A percentile compares a stretch with the other conserved stretches of the same genome.
Evolutionary conservation across 495 filamentous ascomycete species (phyloP).

Genomic region (Penicillium cosmopolitanum): DNA sequence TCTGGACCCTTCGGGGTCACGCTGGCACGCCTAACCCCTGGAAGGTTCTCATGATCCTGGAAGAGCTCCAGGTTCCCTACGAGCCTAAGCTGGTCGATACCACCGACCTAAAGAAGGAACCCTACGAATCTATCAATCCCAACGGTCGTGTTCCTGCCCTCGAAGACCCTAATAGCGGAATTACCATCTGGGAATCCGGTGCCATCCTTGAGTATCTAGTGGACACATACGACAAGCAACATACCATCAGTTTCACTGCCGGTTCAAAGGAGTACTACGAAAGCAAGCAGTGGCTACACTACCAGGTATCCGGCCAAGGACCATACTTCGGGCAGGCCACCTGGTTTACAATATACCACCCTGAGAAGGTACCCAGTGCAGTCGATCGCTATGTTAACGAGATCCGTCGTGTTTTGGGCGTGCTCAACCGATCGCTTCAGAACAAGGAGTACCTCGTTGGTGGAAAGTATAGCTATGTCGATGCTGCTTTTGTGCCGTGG

Average conservation of each 20-base stretch:
- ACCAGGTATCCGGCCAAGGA: slow-evolving; percentile 52
- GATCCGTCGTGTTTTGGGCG: slow-evolving; percentile 55
- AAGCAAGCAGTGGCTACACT: slow-evolving; percentile 52
- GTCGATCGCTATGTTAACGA: slow-evolving; percentile 60
- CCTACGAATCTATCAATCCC: slow-evolving; percentile 59
- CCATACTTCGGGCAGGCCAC: slow-evolving; percentile 59
- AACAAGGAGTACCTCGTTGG: slow-evolving; percentile 58
- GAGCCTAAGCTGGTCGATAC: slow-evolving; percentile 43
- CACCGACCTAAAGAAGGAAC: slow-evolving; percentile 54
- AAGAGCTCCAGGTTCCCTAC: slow-evolving; percentile 60
- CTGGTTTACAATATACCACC: slow-evolving; percentile 54
- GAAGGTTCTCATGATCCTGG: slow-evolving; percentile 61
- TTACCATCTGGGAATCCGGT: slow-evolving; percentile 67
- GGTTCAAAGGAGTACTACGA: slow-evolving; percentile 38
- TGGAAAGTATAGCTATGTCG: slow-evolving; percentile 50
- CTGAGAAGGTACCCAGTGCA: slow-evolving; percentile 56
- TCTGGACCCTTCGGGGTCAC: not conserved
- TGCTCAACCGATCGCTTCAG: slow-evolving; percentile 53
- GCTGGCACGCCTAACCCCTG: slow-evolving; percentile 54
- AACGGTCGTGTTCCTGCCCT: slow-evolving; percentile 64
- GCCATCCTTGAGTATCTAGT: slow-evolving; percentile 68
- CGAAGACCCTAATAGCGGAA: slow-evolving; percentile 61
- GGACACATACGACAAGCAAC: slow-evolving; percentile 61
- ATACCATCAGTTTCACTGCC: slow-evolving; percentile 43
- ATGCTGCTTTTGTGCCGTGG: slow-evolving; percentile 56